phyloP scores from a whole-genome alignment of 331 rosid species.

The Erythrophleum ivorense region DNA sequence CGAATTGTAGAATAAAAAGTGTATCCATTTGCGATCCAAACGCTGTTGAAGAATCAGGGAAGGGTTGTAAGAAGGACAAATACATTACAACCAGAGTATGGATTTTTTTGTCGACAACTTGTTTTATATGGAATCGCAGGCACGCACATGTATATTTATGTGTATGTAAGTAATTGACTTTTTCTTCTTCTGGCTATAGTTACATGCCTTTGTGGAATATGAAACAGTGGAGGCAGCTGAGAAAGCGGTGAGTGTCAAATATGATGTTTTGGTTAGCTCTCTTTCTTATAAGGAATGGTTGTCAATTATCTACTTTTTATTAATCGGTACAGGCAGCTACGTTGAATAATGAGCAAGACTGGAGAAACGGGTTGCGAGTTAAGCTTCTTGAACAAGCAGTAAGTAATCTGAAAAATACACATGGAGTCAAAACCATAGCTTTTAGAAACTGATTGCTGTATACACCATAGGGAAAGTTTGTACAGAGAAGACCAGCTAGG shows the following conservation, averaged over 20 bases:
- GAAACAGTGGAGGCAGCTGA: constrained; percentile 66
- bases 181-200: constrained; percentile 41
- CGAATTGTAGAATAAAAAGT: too few species aligned
- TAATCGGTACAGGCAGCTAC: constrained; percentile 50
- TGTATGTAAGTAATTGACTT: neutral
- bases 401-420: too few species aligned
- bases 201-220: constrained; percentile 67
- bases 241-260: constrained; percentile 61
- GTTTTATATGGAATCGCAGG: neutral
- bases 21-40: too few species aligned
- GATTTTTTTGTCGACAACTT: too few species aligned
- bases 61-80: too few species aligned
- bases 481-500: too few species aligned
- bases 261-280: neutral
- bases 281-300: too few species aligned
- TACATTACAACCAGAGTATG: too few species aligned
- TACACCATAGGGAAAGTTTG: too few species aligned
- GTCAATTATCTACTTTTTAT: neutral
- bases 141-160: neutral
- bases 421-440: too few species aligned
- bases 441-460: too few species aligned
- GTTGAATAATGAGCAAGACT: constrained; percentile 58
- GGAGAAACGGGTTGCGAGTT: constrained; percentile 76
- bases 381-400: constrained; percentile 62
- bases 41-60: too few species aligned